Evolutionary conservation across 495 filamentous ascomycete species (phyloP).

Genomic region (Penicillium flavigenum): DNA sequence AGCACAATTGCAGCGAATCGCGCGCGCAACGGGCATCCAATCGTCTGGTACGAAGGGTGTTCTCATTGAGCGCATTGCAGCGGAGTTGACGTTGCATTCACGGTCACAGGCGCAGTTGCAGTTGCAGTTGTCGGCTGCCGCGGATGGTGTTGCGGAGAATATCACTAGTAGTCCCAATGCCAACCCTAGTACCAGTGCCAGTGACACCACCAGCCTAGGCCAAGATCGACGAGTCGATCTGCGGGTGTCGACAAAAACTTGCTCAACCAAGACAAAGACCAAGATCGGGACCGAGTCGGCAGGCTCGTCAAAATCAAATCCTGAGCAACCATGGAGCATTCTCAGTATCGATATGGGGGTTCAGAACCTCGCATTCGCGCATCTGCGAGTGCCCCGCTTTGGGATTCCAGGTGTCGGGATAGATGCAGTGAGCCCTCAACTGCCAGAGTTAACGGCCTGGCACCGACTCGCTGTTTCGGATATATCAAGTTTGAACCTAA

Average conservation of each 20-base stretch:
- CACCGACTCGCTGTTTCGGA: conserved; percentile 34
- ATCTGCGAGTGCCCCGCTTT: conserved; percentile 29
- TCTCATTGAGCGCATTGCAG: conserved; percentile 33
- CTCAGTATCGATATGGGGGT: conserved; percentile 88
- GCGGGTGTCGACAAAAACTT: neutral
- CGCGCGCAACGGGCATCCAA: conserved; percentile 52
- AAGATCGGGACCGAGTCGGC: neutral
- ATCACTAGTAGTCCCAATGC: neutral
- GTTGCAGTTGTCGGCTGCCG: neutral
- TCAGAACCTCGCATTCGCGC: conserved; percentile 71
- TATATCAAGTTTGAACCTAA: conserved; percentile 16
- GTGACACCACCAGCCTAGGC: neutral
- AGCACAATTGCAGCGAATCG: conserved; percentile 49
- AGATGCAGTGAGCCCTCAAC: neutral
- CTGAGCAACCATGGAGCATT: conserved; percentile 43
- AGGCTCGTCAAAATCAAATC: neutral
- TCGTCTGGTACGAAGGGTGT: conserved; percentile 50
- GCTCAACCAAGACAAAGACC: neutral
- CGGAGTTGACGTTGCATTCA: conserved; percentile 18
- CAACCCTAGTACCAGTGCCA: neutral
- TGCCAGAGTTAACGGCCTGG: conserved; percentile 37
- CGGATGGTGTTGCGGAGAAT: neutral
- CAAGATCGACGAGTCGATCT: neutral
- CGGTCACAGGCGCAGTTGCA: neutral
- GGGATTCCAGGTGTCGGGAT: neutral